phyloP scores from a whole-genome alignment of 2,329 filamentous ascomycete species.

The Xylariaceae sp. region DNA sequence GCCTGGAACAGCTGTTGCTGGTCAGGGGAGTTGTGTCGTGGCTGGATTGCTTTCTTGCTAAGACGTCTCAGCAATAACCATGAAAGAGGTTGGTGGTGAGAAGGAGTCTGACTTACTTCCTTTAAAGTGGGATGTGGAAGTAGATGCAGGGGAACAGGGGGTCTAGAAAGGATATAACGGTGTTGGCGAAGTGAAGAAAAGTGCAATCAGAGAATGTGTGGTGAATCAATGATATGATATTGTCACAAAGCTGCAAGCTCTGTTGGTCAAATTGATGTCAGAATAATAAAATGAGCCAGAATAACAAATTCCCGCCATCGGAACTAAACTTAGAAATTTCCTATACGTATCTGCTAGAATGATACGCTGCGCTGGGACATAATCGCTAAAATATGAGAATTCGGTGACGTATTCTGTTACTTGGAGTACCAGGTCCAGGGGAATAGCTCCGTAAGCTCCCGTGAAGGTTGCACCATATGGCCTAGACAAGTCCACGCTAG shows the following conservation, averaged over 20 bases:
- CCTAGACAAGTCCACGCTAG: background rate
- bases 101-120: constrained; percentile 16
- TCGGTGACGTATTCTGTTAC: background rate
- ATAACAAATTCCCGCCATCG: background rate
- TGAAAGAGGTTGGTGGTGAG: constrained; percentile 19
- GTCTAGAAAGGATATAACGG: too few relatives aligned
- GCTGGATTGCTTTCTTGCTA: constrained; percentile 1
- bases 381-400: background rate
- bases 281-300: constrained; percentile 7
- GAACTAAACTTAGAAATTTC: background rate
- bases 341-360: background rate
- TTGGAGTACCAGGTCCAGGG: background rate
- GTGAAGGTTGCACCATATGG: background rate
- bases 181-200: constrained; percentile 22
- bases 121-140: constrained; percentile 19
- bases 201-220: constrained; percentile 8
- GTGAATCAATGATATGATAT: constrained; percentile 9
- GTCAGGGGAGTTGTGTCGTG: background rate
- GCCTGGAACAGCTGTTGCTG: background rate
- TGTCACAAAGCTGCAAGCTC: constrained; percentile 15
- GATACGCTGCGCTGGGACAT: background rate
- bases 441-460: background rate
- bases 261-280: constrained; percentile 29
- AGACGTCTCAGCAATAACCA: background rate
- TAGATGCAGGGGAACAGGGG: constrained; percentile 18